phyloP scores from a whole-genome alignment of 176 grass and related monocot species.

The Aegilops bicornis region DNA sequence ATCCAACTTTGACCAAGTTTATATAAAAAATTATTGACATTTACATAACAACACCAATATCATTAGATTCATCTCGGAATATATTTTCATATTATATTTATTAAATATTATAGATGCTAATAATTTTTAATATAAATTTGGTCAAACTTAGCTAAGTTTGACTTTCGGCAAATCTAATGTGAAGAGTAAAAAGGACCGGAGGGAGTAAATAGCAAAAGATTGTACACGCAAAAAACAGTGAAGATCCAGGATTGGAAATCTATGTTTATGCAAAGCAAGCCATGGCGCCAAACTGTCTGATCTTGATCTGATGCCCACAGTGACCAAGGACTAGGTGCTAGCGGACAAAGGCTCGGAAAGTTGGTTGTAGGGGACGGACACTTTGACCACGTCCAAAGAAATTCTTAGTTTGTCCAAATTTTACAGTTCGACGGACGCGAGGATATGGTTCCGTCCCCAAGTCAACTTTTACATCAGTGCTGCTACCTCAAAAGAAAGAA shows the following conservation, averaged over 20 bases:
- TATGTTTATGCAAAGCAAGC: neutral
- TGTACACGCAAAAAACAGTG: neutral
- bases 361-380: neutral
- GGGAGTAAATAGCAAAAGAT: neutral
- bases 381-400: neutral
- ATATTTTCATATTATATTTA: too few species aligned
- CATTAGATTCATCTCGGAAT: too few species aligned
- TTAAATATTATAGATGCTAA: too few species aligned
- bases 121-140: too few species aligned
- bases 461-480: neutral
- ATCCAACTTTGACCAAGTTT: too few species aligned
- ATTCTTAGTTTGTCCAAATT: neutral
- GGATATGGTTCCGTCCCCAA: neutral
- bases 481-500: neutral
- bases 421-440: neutral
- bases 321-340: slow-evolving; percentile 3
- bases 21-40: too few species aligned
- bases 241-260: slow-evolving; percentile 7
- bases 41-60: too few species aligned
- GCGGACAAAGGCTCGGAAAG: slow-evolving; percentile 15
- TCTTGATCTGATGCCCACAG: slow-evolving; percentile 2
- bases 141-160: too few species aligned
- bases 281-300: slow-evolving; percentile 14
- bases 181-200: too few species aligned
- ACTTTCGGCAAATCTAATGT: too few species aligned